Percentiles rank a stretch among this genome's conserved stretches.
Conservation (phyloP, 2,329 filamentous ascomycete species). For the Graphilbum ipis-grandicollis region DNA sequence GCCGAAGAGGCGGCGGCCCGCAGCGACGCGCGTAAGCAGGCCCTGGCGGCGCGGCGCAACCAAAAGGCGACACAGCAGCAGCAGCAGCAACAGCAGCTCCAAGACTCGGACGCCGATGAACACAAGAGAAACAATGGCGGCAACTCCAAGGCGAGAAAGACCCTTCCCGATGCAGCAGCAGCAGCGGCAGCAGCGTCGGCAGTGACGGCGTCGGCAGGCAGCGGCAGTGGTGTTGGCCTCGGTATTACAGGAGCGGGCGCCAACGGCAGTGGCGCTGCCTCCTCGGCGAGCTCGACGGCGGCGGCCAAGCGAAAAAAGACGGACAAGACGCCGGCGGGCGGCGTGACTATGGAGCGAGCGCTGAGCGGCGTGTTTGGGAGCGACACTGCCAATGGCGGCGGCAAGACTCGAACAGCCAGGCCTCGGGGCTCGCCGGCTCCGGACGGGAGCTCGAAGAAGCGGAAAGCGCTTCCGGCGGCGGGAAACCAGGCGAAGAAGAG, state of each 20-base stretch:
- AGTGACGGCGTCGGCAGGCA: too few species aligned
- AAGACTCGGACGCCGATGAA: slow-evolving; percentile 71
- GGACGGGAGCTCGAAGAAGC: slow-evolving; percentile 52
- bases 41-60: slow-evolving; percentile 60
- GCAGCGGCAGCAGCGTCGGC: neutral
- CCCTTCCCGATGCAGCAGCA: slow-evolving; percentile 9
- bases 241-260: slow-evolving; percentile 42
- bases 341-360: slow-evolving; percentile 46
- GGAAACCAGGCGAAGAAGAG: slow-evolving; percentile 67
- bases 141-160: slow-evolving; percentile 44
- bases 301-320: slow-evolving; percentile 65
- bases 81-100: too few species aligned
- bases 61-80: slow-evolving; percentile 26
- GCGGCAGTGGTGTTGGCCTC: slow-evolving; percentile 30
- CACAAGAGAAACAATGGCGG: slow-evolving; percentile 33
- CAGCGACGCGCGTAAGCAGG: slow-evolving; percentile 72
- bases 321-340: slow-evolving; percentile 43
- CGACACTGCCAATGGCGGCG: slow-evolving; percentile 15
- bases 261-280: slow-evolving; percentile 27
- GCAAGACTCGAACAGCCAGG: slow-evolving; percentile 43
- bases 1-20: slow-evolving; percentile 72
- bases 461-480: slow-evolving; percentile 44
- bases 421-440: slow-evolving; percentile 51
- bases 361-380: slow-evolving; percentile 41
- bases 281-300: too few species aligned